phyloP scores from a whole-genome alignment of 768 basidiomycete genomes.

The Guyanaporus albipodus region DNA sequence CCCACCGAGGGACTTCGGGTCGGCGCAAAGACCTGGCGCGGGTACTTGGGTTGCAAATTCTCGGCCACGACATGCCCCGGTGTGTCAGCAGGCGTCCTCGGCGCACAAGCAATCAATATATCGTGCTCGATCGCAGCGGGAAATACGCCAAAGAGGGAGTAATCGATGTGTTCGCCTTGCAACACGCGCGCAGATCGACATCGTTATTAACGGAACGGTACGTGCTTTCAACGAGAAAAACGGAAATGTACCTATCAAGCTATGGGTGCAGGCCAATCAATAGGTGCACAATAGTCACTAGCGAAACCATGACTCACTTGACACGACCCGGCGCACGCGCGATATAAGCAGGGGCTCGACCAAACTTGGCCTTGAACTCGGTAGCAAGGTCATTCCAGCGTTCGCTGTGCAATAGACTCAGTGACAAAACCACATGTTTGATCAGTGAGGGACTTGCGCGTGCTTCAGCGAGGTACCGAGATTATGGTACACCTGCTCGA shows the following conservation, averaged over 20 bases:
- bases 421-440: neutral
- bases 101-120: constrained; percentile 72
- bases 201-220: neutral
- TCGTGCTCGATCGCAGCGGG: constrained; percentile 85
- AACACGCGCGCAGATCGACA: constrained; percentile 11
- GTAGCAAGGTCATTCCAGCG: constrained; percentile 61
- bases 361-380: constrained; percentile 62
- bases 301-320: constrained; percentile 45
- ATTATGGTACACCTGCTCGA: constrained; percentile 53
- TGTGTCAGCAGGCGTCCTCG: constrained; percentile 25
- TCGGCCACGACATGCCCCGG: constrained; percentile 59
- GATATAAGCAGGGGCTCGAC: constrained; percentile 64
- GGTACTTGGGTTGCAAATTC: constrained; percentile 60
- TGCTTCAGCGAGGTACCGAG: constrained; percentile 53
- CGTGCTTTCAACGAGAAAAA: neutral
- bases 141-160: constrained; percentile 77
- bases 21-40: constrained; percentile 56
- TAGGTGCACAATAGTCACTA: neutral
- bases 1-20: constrained; percentile 28
- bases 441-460: constrained; percentile 29
- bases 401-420: constrained; percentile 25
- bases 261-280: constrained; percentile 8
- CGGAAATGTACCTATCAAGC: constrained; percentile 32
- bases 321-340: constrained; percentile 77
- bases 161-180: constrained; percentile 81